Percentiles rank a stretch among this genome's conserved stretches.
Evolutionary conservation across 371 early-diverging fungal species (phyloP).

Genomic region (Mucor plumbeus): DNA sequence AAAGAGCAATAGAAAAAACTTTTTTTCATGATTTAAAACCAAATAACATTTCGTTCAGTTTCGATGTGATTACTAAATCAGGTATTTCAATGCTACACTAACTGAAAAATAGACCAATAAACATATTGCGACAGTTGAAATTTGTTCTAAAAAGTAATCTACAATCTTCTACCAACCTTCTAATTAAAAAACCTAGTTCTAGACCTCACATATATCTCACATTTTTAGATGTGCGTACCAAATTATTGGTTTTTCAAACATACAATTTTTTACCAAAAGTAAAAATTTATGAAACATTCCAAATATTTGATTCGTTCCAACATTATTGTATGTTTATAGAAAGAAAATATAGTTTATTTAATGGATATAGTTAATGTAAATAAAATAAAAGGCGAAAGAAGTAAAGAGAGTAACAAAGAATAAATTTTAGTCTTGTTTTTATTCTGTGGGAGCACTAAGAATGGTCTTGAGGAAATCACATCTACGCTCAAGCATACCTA

Average conservation of each 20-base stretch:
- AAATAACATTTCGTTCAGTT: not conserved
- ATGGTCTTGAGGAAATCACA: slow-evolving; percentile 37
- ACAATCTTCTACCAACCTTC: not conserved
- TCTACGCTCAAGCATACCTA: slow-evolving; percentile 52
- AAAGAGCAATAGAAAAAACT: not conserved
- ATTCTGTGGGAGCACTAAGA: slow-evolving; percentile 11
- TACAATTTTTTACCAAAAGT: slow-evolving; percentile 1
- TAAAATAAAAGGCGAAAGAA: not conserved
- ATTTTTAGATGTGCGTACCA: not conserved
- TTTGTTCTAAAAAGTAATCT: slow-evolving; percentile 1
- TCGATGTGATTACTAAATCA: not conserved
- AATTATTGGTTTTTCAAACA: not conserved
- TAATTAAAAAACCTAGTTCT: not conserved
- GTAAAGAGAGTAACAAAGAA: not conserved
- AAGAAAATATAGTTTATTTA: not conserved
- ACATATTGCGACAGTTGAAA: not conserved
- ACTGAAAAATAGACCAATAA: not conserved
- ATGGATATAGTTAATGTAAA: not conserved
- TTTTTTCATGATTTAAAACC: not conserved
- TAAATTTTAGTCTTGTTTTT: not conserved
- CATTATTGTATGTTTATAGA: not conserved
- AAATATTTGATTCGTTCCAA: not conserved
- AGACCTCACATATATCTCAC: not conserved
- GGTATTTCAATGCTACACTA: not conserved
- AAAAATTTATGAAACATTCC: not conserved